These are phyloP conservation scores for Fusarium sp. DNA, from an alignment of 2,329 filamentous ascomycete species.

Conservation along the genomic window DNA sequence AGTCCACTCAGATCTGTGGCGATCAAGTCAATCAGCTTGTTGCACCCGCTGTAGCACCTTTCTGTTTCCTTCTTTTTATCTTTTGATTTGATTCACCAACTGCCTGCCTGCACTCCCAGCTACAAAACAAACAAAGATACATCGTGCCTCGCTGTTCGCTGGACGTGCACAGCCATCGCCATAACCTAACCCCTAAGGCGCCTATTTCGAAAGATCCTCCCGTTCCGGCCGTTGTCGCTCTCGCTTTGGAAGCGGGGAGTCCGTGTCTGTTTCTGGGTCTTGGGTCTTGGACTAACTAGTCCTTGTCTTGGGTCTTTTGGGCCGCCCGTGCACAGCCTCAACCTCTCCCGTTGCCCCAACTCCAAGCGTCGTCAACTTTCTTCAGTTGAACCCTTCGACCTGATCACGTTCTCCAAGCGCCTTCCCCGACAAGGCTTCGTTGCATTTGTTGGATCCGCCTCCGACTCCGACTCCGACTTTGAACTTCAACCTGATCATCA, in stretches of 20 bases:
- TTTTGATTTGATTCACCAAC: conserved; percentile 4
- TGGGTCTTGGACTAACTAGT: conserved; percentile 6
- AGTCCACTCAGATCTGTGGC: conserved; percentile 28
- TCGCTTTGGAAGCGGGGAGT: conserved; percentile 50
- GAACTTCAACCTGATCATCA: conserved; percentile 10
- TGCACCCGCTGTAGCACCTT: conserved; percentile 4
- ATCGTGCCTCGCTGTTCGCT: conserved; percentile 14
- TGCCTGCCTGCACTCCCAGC: background rate
- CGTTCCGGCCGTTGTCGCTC: conserved; percentile 47
- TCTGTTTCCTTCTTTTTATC: background rate
- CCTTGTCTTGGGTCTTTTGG: conserved; percentile 41
- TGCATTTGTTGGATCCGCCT: conserved; percentile 30
- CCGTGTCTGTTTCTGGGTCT: conserved; percentile 36
- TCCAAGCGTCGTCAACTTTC: conserved; percentile 47
- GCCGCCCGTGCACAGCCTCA: conserved; percentile 52
- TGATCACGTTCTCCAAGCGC: conserved; percentile 31
- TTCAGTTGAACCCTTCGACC: conserved; percentile 41
- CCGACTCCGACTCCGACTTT: too few species aligned
- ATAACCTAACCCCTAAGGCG: background rate
- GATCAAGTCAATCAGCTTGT: conserved; percentile 12
- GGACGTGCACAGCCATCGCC: background rate
- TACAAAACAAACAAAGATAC: background rate
- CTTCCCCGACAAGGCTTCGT: conserved; percentile 38
- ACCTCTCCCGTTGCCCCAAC: conserved; percentile 45
- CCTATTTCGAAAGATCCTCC: conserved; percentile 28